Percentiles rank a stretch among this genome's conserved stretches.
Evolutionary conservation across 2,329 filamentous ascomycete species (phyloP).

Genomic region (Ceratocystis smalleyi): DNA sequence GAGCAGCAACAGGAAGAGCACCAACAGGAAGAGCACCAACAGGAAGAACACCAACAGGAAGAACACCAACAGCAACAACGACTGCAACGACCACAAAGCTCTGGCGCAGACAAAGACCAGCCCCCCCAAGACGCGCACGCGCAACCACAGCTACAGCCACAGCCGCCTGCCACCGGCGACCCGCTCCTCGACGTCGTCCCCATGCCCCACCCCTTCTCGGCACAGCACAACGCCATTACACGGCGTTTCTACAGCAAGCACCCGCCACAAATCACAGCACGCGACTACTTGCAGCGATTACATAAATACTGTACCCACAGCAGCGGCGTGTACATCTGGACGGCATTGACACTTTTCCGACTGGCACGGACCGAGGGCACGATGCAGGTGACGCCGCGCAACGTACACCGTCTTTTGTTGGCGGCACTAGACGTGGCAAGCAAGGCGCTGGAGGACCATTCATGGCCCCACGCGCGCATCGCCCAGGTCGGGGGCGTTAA

Average conservation of each 20-base stretch:
- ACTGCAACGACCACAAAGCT: conserved; percentile 1
- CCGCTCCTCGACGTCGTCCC: not conserved
- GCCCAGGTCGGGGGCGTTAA: conserved; percentile 80
- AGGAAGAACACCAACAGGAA: too few species aligned
- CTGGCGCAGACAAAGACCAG: too few species aligned
- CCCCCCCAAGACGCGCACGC: not conserved
- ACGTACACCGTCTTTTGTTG: conserved; percentile 72
- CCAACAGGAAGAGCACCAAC: not conserved
- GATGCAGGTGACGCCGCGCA: conserved; percentile 67
- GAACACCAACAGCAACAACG: not conserved
- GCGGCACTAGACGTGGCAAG: conserved; percentile 76
- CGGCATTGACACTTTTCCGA: conserved; percentile 60
- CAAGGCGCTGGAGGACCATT: conserved; percentile 88
- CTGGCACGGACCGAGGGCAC: conserved; percentile 62
- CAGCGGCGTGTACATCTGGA: conserved; percentile 66
- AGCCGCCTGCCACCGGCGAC: not conserved
- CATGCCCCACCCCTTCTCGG: not conserved
- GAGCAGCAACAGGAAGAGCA: not conserved
- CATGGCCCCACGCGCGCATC: conserved; percentile 70
- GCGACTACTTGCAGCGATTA: conserved; percentile 72
- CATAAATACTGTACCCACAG: conserved; percentile 89
- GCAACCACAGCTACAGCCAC: conserved; percentile 17
- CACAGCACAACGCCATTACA: conserved; percentile 58
- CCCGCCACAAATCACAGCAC: conserved; percentile 65
- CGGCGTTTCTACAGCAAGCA: conserved; percentile 87